Conservation (phyloP, 805 yeast species). For the Candida schatavii region DNA sequence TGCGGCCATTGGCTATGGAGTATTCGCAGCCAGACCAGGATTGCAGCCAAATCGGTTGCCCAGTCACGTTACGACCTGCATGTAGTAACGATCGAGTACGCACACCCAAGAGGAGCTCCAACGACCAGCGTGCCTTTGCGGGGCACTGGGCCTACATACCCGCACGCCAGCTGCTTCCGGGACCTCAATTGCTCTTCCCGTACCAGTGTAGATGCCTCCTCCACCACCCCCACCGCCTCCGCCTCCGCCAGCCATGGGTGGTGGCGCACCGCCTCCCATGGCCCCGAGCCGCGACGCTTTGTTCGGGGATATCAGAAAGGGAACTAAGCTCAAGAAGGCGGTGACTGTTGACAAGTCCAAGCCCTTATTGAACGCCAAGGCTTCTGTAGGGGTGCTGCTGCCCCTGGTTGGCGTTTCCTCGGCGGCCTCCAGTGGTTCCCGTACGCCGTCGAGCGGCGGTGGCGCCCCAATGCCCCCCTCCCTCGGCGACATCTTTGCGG, state of each 20-base stretch:
- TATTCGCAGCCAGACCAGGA: too few relatives aligned
- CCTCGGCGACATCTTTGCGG: conserved; percentile 69
- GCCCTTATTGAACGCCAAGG: conserved; percentile 56
- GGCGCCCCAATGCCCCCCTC: conserved; percentile 24
- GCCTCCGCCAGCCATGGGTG: conserved; percentile 15
- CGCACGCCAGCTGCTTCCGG: too few relatives aligned
- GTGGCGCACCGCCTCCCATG: conserved; percentile 20
- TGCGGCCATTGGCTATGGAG: too few relatives aligned
- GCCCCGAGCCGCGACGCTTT: conserved; percentile 45
- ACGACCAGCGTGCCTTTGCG: too few relatives aligned
- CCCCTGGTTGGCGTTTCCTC: conserved; percentile 18
- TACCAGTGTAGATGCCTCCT: conserved; percentile 19
- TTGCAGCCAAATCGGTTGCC: too few relatives aligned
- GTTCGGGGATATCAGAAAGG: conserved; percentile 78
- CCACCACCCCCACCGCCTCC: conserved; percentile 36
- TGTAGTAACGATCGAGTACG: too few relatives aligned
- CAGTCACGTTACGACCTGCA: too few relatives aligned
- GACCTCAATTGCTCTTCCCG: too few relatives aligned
- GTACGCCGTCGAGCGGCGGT: conserved; percentile 13
- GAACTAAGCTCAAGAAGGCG: conserved; percentile 39
- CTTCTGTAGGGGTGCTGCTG: conserved; percentile 34
- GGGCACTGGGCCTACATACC: too few relatives aligned
- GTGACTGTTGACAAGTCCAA: conserved; percentile 43
- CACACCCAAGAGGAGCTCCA: too few relatives aligned
- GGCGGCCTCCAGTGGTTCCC: conserved; percentile 17